Percentiles rank a stretch among this genome's conserved stretches.
Evolutionary conservation across 169 alveolate species (phyloP).

Genomic region (Plasmodium reichenowi): DNA sequence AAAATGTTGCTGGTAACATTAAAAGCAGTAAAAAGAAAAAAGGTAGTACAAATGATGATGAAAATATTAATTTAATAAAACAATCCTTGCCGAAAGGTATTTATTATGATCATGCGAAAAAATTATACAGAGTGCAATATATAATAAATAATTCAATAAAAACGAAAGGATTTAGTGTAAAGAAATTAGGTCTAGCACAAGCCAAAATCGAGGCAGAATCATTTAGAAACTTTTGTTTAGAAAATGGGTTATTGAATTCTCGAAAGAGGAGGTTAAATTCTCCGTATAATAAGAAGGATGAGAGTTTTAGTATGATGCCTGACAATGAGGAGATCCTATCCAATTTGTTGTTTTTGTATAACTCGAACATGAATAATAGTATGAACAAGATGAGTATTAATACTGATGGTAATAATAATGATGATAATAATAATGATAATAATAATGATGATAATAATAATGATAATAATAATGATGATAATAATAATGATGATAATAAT

Average conservation of each 20-base stretch:
- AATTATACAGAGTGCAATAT: constrained; percentile 67
- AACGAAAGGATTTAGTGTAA: constrained; percentile 76
- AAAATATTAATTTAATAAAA: constrained; percentile 39
- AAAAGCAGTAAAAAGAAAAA: constrained; percentile 1
- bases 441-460: too few species aligned
- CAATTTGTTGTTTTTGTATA: constrained; percentile 40
- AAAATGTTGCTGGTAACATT: constrained; percentile 2
- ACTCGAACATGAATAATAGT: constrained; percentile 12
- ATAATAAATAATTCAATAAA: constrained; percentile 60
- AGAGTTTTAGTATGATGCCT: constrained; percentile 35
- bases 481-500: too few species aligned
- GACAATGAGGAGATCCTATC: constrained; percentile 59
- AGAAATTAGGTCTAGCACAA: constrained; percentile 57
- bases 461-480: too few species aligned
- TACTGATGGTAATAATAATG: too few species aligned
- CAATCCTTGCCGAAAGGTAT: constrained; percentile 67
- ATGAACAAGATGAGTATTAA: too few species aligned
- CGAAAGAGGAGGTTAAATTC: constrained; percentile 50
- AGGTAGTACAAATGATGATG: constrained; percentile 9
- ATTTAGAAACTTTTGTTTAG: constrained; percentile 67
- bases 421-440: too few species aligned
- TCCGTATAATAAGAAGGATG: constrained; percentile 69
- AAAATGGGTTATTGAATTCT: constrained; percentile 57
- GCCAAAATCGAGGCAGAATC: constrained; percentile 74
- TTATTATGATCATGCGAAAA: constrained; percentile 73